Percentiles rank a stretch among this genome's conserved stretches.
phyloP scores from a whole-genome alignment of 2,329 filamentous ascomycete species.

The Achaetomium macrosporum region DNA sequence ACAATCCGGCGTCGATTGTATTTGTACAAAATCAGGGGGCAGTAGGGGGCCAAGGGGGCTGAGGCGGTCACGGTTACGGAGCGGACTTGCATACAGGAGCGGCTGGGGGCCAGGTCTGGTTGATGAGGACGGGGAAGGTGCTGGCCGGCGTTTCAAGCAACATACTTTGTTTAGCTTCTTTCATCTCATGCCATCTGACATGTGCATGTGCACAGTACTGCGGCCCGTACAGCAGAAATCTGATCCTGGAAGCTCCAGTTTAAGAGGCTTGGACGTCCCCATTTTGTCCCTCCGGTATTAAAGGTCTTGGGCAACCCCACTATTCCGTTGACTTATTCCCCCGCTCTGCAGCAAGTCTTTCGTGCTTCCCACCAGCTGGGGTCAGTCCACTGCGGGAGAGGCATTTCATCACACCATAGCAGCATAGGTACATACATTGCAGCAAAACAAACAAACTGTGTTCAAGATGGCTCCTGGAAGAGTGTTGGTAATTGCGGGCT shows the following conservation, averaged over 20 bases:
- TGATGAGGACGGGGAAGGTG: not conserved
- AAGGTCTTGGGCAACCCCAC: not conserved
- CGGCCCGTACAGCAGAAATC: not conserved
- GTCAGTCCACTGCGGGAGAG: not conserved
- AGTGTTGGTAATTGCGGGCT: conserved; percentile 79
- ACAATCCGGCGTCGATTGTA: conserved; percentile 8
- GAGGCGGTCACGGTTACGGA: conserved; percentile 7
- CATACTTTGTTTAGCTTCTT: not conserved
- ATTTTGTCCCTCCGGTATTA: too few relatives aligned
- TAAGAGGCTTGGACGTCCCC: too few relatives aligned
- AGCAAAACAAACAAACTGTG: not conserved
- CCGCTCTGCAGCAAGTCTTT: not conserved
- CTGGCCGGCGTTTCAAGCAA: conserved; percentile 2
- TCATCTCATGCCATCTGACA: not conserved
- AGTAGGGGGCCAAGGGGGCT: not conserved
- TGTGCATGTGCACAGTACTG: not conserved
- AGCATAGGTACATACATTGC: not conserved
- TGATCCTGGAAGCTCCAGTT: too few relatives aligned
- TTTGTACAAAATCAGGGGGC: conserved; percentile 3
- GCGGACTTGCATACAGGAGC: conserved; percentile 11
- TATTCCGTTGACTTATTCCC: not conserved
- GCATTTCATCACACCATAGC: not conserved
- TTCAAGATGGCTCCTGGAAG: conserved; percentile 30
- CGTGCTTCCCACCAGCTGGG: not conserved
- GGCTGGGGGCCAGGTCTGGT: conserved; percentile 2